These are phyloP conservation scores for Atalantia buxifolia DNA, from an alignment of 345 rosid genomes.

Conservation along the genomic window DNA sequence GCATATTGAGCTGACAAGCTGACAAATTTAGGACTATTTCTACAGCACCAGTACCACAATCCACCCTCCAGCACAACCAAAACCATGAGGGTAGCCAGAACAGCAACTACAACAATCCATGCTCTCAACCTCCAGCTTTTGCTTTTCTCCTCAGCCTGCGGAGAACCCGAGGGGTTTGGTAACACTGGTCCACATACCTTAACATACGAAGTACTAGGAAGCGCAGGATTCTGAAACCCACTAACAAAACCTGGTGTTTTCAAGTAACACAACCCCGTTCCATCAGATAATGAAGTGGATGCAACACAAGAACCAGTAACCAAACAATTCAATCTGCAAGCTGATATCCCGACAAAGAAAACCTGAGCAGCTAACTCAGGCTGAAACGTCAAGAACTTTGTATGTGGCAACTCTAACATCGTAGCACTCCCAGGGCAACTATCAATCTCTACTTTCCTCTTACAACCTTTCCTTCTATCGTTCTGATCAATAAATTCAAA, in stretches of 20 bases:
- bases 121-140: conserved; percentile 18
- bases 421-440: conserved; percentile 47
- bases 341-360: conserved; percentile 45
- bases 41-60: conserved; percentile 59
- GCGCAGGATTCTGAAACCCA: conserved; percentile 50
- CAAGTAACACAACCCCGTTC: conserved; percentile 50
- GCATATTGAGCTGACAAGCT: conserved; percentile 48
- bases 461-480: conserved; percentile 57
- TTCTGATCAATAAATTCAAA: conserved; percentile 48
- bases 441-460: conserved; percentile 46
- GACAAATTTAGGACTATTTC: conserved; percentile 39
- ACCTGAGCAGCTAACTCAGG: conserved; percentile 39
- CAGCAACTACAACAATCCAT: conserved; percentile 38
- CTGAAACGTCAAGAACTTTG: conserved; percentile 47
- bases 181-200: conserved; percentile 58
- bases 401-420: conserved; percentile 49
- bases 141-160: conserved; percentile 2
- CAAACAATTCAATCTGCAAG: conserved; percentile 57
- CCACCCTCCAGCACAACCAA: conserved; percentile 44
- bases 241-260: conserved; percentile 42
- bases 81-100: conserved; percentile 35
- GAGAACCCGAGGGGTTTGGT: conserved; percentile 24
- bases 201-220: conserved; percentile 59
- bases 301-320: conserved; percentile 41
- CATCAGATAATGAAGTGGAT: conserved; percentile 58